Conservation (phyloP, 768 basidiomycete genomes). For the Russula lepida region DNA sequence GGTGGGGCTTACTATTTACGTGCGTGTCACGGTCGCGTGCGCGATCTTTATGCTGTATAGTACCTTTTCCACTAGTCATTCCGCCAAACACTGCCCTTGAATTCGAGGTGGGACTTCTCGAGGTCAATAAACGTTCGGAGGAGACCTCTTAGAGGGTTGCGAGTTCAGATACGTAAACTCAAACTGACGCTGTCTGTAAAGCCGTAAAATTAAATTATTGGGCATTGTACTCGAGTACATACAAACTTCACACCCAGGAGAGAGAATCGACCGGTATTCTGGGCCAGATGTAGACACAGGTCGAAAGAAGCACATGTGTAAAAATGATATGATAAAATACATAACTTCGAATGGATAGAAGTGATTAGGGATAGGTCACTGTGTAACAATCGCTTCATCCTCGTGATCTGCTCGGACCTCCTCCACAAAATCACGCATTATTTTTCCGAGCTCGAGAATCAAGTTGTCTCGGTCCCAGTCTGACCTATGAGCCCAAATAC, state of each 20-base stretch:
- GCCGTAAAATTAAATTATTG: background rate
- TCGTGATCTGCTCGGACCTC: conserved; percentile 40
- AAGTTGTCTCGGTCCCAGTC: conserved; percentile 78
- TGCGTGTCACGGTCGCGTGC: conserved; percentile 33
- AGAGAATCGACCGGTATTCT: background rate
- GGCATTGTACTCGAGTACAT: conserved; percentile 6
- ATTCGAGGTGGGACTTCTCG: conserved; percentile 77
- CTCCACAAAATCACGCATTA: conserved; percentile 56
- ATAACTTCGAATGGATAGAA: conserved; percentile 8
- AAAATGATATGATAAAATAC: conserved; percentile 13
- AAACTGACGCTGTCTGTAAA: background rate
- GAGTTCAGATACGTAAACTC: background rate
- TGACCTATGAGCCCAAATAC: conserved; percentile 71
- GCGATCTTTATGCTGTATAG: conserved; percentile 39
- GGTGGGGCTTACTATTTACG: conserved; percentile 48
- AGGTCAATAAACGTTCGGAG: conserved; percentile 45
- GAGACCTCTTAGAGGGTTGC: background rate
- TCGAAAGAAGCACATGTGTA: background rate
- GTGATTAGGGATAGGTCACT: background rate
- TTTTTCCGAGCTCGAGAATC: conserved; percentile 46
- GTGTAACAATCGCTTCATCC: conserved; percentile 9
- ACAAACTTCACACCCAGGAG: background rate
- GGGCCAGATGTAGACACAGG: background rate
- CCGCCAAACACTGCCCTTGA: conserved; percentile 63
- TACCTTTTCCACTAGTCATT: conserved; percentile 59